Evolutionary conservation across 768 basidiomycete species (phyloP).

Genomic region (Termitomyces sp.): DNA sequence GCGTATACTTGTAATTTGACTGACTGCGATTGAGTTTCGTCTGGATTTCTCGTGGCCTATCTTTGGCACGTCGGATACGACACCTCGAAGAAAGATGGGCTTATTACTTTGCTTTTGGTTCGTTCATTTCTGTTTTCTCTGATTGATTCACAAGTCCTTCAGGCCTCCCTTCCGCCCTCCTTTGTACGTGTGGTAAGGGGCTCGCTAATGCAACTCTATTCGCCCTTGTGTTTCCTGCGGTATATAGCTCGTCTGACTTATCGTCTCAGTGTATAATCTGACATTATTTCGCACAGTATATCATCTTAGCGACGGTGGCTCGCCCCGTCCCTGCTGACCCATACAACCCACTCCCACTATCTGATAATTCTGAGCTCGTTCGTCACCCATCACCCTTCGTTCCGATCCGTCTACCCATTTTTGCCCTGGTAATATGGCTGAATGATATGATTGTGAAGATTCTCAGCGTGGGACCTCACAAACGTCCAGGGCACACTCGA

Average conservation of each 20-base stretch:
- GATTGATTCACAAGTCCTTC: neutral
- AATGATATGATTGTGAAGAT: constrained; percentile 66
- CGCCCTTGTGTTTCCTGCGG: constrained; percentile 75
- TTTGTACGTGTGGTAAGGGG: constrained; percentile 69
- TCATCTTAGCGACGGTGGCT: constrained; percentile 80
- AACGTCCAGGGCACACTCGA: constrained; percentile 6
- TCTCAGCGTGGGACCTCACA: constrained; percentile 43
- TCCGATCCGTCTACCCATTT: constrained; percentile 77
- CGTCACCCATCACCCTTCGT: constrained; percentile 72
- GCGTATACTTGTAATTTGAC: constrained; percentile 1
- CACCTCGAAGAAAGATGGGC: constrained; percentile 87
- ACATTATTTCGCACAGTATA: constrained; percentile 44
- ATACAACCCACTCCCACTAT: constrained; percentile 47
- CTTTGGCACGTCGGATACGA: constrained; percentile 60
- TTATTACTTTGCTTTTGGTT: constrained; percentile 82
- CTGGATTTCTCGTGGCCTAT: constrained; percentile 71
- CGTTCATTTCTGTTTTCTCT: constrained; percentile 10
- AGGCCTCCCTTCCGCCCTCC: constrained; percentile 67
- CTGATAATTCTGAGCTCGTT: constrained; percentile 32
- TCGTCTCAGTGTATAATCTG: neutral
- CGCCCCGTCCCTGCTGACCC: constrained; percentile 72
- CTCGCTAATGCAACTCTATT: constrained; percentile 82
- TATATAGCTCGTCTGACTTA: constrained; percentile 28
- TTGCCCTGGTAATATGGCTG: constrained; percentile 65
- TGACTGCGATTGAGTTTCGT: constrained; percentile 48